Evolutionary conservation across 2,329 filamentous ascomycete species (phyloP).

Genomic region (Erysiphe pulchra): DNA sequence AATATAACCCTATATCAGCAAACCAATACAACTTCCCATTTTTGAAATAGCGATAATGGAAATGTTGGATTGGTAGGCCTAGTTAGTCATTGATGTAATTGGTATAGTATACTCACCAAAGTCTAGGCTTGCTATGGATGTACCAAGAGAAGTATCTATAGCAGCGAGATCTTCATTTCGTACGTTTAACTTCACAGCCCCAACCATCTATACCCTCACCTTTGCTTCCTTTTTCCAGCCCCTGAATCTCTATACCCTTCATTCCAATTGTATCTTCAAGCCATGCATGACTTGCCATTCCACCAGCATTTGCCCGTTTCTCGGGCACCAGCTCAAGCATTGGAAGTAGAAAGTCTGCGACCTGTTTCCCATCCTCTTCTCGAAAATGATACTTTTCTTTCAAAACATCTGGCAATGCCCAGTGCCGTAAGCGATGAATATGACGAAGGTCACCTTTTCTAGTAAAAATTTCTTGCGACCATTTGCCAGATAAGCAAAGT

Average conservation of each 20-base stretch:
- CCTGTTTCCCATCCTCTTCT: constrained; percentile 51
- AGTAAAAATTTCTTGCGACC: constrained; percentile 98
- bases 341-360: constrained; percentile 62
- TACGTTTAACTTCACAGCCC: constrained; percentile 68
- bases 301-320: constrained; percentile 78
- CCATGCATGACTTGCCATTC: constrained; percentile 72
- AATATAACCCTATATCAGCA: too few relatives aligned
- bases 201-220: constrained; percentile 90
- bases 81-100: too few relatives aligned
- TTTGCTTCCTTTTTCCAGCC: constrained; percentile 50
- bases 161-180: constrained; percentile 17
- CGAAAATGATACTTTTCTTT: constrained; percentile 93
- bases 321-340: constrained; percentile 81
- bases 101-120: too few relatives aligned
- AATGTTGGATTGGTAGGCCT: too few relatives aligned
- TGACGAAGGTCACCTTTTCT: constrained; percentile 91
- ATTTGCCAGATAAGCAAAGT: constrained; percentile 77
- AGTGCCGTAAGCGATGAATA: constrained; percentile 87
- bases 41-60: too few relatives aligned
- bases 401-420: constrained; percentile 80
- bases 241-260: constrained; percentile 49
- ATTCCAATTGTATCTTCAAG: constrained; percentile 71
- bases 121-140: too few relatives aligned
- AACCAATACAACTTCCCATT: too few relatives aligned
- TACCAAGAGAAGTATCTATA: too few relatives aligned